These are phyloP conservation scores for Quaeritorhiza haematococci DNA, from an alignment of 371 early-diverging fungal species.

Conservation along the genomic window DNA sequence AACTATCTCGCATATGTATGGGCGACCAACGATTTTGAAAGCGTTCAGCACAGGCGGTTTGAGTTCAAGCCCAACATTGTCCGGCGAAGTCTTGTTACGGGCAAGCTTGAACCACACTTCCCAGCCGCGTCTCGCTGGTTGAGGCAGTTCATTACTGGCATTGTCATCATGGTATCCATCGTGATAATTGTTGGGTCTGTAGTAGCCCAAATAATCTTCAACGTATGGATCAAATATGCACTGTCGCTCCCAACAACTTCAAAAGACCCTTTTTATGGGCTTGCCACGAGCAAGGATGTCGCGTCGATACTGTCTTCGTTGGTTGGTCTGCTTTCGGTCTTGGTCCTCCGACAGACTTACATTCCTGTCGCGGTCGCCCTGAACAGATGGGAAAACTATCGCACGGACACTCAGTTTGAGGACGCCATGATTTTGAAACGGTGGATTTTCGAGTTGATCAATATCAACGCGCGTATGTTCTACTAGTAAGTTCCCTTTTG, in stretches of 20 bases:
- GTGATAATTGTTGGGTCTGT: no score
- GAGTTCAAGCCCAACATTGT: slow-evolving; percentile 40
- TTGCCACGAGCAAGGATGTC: no score
- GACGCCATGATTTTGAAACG: slow-evolving; percentile 6
- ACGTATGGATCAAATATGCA: no score
- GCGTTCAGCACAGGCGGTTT: slow-evolving; percentile 41
- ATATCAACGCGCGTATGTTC: slow-evolving; percentile 13
- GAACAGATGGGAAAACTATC: slow-evolving; percentile 14
- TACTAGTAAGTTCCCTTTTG: no score
- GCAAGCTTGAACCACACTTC: slow-evolving; percentile 40
- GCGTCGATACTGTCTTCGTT: no score
- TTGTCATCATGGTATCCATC: neutral
- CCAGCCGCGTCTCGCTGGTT: slow-evolving; percentile 16
- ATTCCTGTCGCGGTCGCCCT: neutral
- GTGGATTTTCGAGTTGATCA: slow-evolving; percentile 13
- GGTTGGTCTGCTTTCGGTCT: no score
- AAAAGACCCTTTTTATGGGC: no score
- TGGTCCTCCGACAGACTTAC: no score
- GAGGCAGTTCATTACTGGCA: neutral
- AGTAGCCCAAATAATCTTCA: neutral
- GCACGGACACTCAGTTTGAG: slow-evolving; percentile 7
- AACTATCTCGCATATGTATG: slow-evolving; percentile 23
- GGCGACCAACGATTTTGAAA: neutral
- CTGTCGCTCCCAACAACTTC: no score
- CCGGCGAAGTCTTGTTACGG: slow-evolving; percentile 43